Percentiles rank a stretch among this genome's conserved stretches.
phyloP scores from a whole-genome alignment of 352 stramenopile species.

The Globisporangium paroecandrum region DNA sequence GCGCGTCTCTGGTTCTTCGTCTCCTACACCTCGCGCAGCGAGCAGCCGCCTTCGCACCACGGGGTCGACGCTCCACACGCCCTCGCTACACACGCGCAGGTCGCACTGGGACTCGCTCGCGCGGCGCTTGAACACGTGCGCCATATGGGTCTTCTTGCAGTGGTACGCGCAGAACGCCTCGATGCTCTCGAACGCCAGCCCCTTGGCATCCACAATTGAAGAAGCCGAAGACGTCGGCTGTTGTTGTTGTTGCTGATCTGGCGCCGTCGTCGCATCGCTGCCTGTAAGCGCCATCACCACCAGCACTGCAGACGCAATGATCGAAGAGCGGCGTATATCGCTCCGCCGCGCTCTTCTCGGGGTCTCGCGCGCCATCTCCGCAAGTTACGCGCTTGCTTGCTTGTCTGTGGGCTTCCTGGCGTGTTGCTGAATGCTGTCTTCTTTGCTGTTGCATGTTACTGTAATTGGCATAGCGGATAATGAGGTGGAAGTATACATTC shows the following conservation, averaged over 20 bases:
- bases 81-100: constrained; percentile 1
- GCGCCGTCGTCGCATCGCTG: not conserved
- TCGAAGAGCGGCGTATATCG: not conserved
- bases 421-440: not conserved
- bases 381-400: not conserved
- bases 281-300: not conserved
- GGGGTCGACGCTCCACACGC: not conserved
- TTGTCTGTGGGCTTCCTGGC: not conserved
- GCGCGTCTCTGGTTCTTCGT: constrained; percentile 17
- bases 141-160: constrained; percentile 37
- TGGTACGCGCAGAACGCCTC: constrained; percentile 56
- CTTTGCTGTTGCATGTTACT: not conserved
- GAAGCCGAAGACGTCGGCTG: not conserved
- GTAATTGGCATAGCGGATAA: not conserved
- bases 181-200: constrained; percentile 40
- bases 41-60: constrained; percentile 6
- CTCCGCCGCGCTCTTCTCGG: not conserved
- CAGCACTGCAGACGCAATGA: not conserved
- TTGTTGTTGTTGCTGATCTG: not conserved
- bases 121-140: constrained; percentile 10
- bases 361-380: not conserved
- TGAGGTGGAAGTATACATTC: not conserved
- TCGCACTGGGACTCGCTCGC: constrained; percentile 17
- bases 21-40: not conserved
- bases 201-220: constrained; percentile 32